phyloP scores from a whole-genome alignment of 805 yeast genomes.

The Yamadazyma tumulicola region DNA sequence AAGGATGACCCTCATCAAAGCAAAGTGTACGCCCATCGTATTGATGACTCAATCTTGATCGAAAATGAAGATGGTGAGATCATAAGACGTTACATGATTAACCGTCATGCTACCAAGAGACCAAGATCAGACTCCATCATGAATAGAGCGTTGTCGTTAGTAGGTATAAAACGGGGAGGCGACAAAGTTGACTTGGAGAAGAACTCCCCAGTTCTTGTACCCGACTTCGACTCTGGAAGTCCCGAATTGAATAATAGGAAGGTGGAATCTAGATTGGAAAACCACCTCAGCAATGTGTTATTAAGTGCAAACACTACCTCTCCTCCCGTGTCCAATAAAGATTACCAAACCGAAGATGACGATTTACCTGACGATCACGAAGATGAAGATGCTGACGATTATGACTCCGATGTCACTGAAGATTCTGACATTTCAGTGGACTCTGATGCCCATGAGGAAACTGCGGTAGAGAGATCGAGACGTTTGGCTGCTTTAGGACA shows the following conservation, averaged over 20 bases:
- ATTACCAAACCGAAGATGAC: constrained; percentile 5
- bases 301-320: constrained; percentile 3
- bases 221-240: constrained; percentile 12
- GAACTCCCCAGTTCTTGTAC: constrained; percentile 7
- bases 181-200: constrained; percentile 8
- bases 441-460: constrained; percentile 41
- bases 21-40: constrained; percentile 68
- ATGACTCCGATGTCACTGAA: constrained; percentile 11
- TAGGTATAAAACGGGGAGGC: constrained; percentile 43
- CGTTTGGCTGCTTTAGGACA: constrained; percentile 57
- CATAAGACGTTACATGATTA: constrained; percentile 74
- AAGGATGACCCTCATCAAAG: constrained; percentile 30
- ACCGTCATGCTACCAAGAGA: constrained; percentile 44
- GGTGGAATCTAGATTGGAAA: constrained; percentile 7
- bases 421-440: constrained; percentile 4
- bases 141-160: constrained; percentile 48
- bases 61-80: constrained; percentile 94
- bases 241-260: constrained; percentile 5
- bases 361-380: constrained; percentile 5
- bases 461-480: constrained; percentile 63
- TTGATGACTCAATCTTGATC: constrained; percentile 72
- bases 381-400: constrained; percentile 7
- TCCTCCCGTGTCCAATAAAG: constrained; percentile 7
- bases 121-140: constrained; percentile 40
- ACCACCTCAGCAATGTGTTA: constrained; percentile 7